These are phyloP conservation scores for Globisporangium carolinianum DNA, from an alignment of 352 stramenopile species.

Conservation along the genomic window DNA sequence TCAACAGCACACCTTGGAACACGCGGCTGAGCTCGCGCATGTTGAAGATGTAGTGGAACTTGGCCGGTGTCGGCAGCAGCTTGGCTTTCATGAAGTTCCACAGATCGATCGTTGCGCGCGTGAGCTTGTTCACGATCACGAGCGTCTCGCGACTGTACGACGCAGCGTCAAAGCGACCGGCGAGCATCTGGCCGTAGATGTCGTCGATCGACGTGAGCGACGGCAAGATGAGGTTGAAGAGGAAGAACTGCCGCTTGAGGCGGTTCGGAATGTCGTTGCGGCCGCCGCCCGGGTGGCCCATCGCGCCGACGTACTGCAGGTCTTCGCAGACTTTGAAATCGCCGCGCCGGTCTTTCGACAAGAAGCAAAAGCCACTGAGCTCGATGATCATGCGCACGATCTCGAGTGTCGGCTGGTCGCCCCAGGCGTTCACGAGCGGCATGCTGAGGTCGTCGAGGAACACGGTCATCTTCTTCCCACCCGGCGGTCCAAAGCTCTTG, in stretches of 20 bases:
- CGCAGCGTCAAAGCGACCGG: constrained; percentile 90
- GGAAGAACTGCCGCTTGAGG: constrained; percentile 98
- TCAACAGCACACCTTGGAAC: constrained; percentile 97
- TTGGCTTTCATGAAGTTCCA: constrained; percentile 98
- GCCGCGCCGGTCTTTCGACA: constrained; percentile 96
- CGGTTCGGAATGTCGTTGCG: constrained; percentile 99
- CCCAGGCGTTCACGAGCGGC: constrained; percentile 98
- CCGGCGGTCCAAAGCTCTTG: constrained; percentile 96
- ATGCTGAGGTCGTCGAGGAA: constrained; percentile 98
- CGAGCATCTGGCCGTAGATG: constrained; percentile 98
- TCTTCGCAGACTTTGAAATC: constrained; percentile 99
- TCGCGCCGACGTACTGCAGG: constrained; percentile 96
- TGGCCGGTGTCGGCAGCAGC: constrained; percentile 95
- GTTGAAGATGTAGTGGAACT: constrained; percentile 99
- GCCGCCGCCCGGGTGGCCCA: constrained; percentile 95
- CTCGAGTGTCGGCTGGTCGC: constrained; percentile 97
- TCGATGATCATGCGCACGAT: constrained; percentile 97
- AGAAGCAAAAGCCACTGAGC: constrained; percentile 95
- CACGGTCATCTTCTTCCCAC: constrained; percentile 98
- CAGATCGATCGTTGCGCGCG: constrained; percentile 93
- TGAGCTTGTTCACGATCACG: constrained; percentile 90
- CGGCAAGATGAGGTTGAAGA: constrained; percentile 97
- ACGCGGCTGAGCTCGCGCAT: constrained; percentile 97
- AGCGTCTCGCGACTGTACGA: constrained; percentile 80
- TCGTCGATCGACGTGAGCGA: constrained; percentile 98